Base-by-base conservation (phyloP, 2,329 filamentous ascomycete species). In the Ceratocystis harringtonii region DNA sequence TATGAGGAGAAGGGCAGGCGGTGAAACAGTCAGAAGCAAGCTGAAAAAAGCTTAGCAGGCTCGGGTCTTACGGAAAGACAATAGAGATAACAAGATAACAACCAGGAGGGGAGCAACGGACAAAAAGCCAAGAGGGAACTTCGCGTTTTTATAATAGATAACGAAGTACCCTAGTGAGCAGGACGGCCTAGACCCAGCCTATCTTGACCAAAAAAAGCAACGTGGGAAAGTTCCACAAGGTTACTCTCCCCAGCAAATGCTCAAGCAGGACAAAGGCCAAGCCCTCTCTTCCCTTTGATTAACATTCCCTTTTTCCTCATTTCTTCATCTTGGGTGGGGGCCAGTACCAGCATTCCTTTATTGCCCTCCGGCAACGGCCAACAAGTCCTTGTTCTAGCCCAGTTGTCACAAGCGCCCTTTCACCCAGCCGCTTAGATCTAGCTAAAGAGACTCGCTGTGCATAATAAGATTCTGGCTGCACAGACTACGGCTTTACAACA, bases 401-500 rank as follows among this genome's bases (percentile, higher is more conserved):
- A 44, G 25, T 8, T 28, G n/a, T 48, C 4, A 12, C 15, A 32
- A 17, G 57, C 36, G 28, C 36, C 3, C 28, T 58, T n/a, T 32
- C 28, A 32, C 52, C 32, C 28, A 36, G 25, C 52, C 52, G 28
- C 28, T 58, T 30, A 52, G 48, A 52, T 52, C 52, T 6, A 12
- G 6, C 32, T n/a, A 15, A n/a, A 17, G 28, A n/a, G n/a, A 6
- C 28, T 30, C 19, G 17, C 12, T 6, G 28, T 57, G 12, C 22
- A 32, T 57, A 17, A 28, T 17, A 19, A 10, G 28, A 17, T 63
- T 32, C 17, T 28, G n/a, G 60, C 60, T 44, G 43, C 60, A 28
- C 41, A 62, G 41, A 28, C 41, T 28, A 43, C 60, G 60, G 60
- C 28, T 62, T 62, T 62, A 62, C 41, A 61, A 25, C n/a, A 17